Evolutionary conservation across 2,329 filamentous ascomycete species (phyloP).

Genomic region (Diplocarpon mali): DNA sequence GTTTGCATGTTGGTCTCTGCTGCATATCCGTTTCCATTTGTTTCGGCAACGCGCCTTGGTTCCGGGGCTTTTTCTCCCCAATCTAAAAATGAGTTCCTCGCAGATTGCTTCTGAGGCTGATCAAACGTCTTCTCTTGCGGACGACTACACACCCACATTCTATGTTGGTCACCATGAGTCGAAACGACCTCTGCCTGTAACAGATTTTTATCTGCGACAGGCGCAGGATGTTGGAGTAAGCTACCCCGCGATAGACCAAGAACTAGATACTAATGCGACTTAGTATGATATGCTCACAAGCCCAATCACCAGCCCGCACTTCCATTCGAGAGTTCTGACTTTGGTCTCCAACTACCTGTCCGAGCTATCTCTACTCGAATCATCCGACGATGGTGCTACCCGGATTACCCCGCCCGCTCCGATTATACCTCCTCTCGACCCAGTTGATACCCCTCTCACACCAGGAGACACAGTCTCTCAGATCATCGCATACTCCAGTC

Average conservation of each 20-base stretch:
- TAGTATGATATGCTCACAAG: constrained; percentile 73
- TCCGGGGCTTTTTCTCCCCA: background rate
- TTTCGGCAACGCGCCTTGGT: constrained; percentile 1
- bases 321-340: constrained; percentile 55
- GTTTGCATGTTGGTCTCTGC: background rate
- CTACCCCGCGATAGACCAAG: constrained; percentile 13
- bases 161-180: constrained; percentile 69
- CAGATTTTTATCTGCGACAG: constrained; percentile 52
- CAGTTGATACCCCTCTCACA: constrained; percentile 65
- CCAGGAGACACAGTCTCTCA: constrained; percentile 60
- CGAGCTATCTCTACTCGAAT: constrained; percentile 34
- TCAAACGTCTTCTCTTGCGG: constrained; percentile 15
- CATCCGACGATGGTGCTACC: constrained; percentile 28
- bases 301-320: constrained; percentile 65
- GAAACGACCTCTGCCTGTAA: constrained; percentile 46
- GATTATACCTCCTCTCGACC: constrained; percentile 58
- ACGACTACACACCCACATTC: constrained; percentile 38
- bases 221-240: constrained; percentile 60
- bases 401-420: constrained; percentile 41
- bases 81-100: constrained; percentile 11
- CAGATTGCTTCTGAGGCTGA: constrained; percentile 10
- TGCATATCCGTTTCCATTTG: constrained; percentile 5
- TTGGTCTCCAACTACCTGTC: constrained; percentile 43
- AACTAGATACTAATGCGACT: constrained; percentile 18
- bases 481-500: constrained; percentile 68